A percentile compares a stretch with the other conserved stretches of the same genome.
phyloP scores from a whole-genome alignment of 2,329 filamentous ascomycete species.

The Metarhizium guizhouense region DNA sequence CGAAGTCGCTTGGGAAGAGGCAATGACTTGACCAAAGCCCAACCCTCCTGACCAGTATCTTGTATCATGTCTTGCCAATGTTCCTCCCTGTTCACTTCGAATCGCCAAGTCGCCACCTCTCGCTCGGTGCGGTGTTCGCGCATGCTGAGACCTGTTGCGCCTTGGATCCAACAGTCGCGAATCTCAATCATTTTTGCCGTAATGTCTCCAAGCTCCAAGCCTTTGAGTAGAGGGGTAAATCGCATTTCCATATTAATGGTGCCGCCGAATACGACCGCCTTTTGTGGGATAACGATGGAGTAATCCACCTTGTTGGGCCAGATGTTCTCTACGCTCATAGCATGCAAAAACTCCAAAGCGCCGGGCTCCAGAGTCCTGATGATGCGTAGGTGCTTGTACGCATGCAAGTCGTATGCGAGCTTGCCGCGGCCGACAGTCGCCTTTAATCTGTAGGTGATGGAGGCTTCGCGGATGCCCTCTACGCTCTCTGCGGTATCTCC shows the following conservation, averaged over 20 bases:
- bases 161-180: slow-evolving; percentile 55
- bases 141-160: slow-evolving; percentile 33
- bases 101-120: slow-evolving; percentile 52
- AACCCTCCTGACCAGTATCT: slow-evolving; percentile 58
- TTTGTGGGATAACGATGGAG: slow-evolving; percentile 84
- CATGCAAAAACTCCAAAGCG: slow-evolving; percentile 70
- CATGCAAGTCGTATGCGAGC: slow-evolving; percentile 76
- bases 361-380: slow-evolving; percentile 70
- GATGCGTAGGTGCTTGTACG: slow-evolving; percentile 69
- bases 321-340: slow-evolving; percentile 93
- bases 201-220: slow-evolving; percentile 75
- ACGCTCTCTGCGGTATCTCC: slow-evolving; percentile 76
- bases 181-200: slow-evolving; percentile 72
- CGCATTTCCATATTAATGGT: slow-evolving; percentile 75
- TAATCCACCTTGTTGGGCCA: slow-evolving; percentile 98
- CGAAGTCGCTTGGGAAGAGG: slow-evolving; percentile 74
- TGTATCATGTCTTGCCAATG: slow-evolving; percentile 63
- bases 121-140: slow-evolving; percentile 55
- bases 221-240: slow-evolving; percentile 82
- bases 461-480: slow-evolving; percentile 78
- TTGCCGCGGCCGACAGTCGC: slow-evolving; percentile 82
- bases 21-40: slow-evolving; percentile 50
- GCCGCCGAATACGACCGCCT: slow-evolving; percentile 92
- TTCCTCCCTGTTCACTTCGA: slow-evolving; percentile 45
- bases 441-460: slow-evolving; percentile 84